phyloP scores from a whole-genome alignment of 257 asterid species.

The Solanum chmielewskii region DNA sequence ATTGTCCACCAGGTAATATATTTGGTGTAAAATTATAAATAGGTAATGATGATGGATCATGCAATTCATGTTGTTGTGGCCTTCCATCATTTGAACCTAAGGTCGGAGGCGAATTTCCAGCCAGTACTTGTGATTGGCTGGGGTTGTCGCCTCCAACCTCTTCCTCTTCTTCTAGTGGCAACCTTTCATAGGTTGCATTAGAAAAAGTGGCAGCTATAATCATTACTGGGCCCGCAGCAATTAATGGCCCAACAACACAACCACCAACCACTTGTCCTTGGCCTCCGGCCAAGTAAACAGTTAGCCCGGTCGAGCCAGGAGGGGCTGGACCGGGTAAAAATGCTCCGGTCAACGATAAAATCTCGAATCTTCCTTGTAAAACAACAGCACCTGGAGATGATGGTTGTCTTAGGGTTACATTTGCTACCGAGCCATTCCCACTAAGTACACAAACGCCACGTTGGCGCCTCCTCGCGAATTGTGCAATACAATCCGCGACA shows the following conservation, averaged over 20 bases:
- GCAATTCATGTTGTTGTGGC: conserved; percentile 12
- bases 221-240: conserved; percentile 57
- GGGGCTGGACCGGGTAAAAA: conserved; percentile 58
- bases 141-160: conserved; percentile 4
- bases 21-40: conserved; percentile 36
- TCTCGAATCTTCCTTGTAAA: conserved; percentile 54
- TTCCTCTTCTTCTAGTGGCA: conserved; percentile 49
- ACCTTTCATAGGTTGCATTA: conserved; percentile 52
- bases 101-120: conserved; percentile 21
- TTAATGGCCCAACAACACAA: conserved; percentile 50
- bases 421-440: conserved; percentile 51
- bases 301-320: conserved; percentile 44
- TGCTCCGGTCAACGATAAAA: conserved; percentile 45
- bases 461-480: conserved; percentile 50
- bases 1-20: conserved; percentile 40
- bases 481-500: conserved; percentile 51
- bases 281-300: conserved; percentile 49
- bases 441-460: conserved; percentile 57
- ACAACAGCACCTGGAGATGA: conserved; percentile 35
- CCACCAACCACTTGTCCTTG: conserved; percentile 75
- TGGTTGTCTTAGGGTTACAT: conserved; percentile 51
- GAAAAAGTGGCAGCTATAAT: conserved; percentile 53
- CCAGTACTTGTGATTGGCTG: not conserved
- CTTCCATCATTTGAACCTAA: not conserved
- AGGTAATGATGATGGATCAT: conserved; percentile 27